Base-by-base conservation (phyloP, 2,329 filamentous ascomycete genomes). In the Colletotrichum theobromicola region DNA sequence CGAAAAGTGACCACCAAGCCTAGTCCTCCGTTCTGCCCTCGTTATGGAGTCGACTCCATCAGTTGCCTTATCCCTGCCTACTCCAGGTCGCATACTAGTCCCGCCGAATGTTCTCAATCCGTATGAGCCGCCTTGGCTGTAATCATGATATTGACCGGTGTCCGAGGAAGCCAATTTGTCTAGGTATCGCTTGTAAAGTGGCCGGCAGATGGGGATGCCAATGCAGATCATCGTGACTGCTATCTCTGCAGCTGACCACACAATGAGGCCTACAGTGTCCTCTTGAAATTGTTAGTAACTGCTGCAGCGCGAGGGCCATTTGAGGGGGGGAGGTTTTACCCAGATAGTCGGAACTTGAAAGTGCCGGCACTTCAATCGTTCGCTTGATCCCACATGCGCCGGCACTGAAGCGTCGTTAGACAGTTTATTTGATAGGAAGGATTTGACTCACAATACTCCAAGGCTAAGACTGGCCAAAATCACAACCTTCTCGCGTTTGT, bases 191-290 rank as follows among this genome's bases (percentile, higher is more conserved):
- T 55, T 76, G 72, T 85, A 86, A 0, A 85, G 77, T 0, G 84
- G 84, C 1, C 83, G 79, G 7, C 84, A 81, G 4, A 84, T 81
- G 2, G 84, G 83, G 5, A 86, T 84, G 7, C 81, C 82, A 34
- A 84, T 82, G 76, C 84, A 85, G 18, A 85, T 78, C 67, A 70
- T 70, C 12, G 83, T 82, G 7, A 84, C 82, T 7, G 83, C 78
- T 21, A 84, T 81, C 64, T 86, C 84, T 46, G 83, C 83, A 2
- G 81, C 81, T 0, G 82, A 81, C 84, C 84, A 86, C 10, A 81
- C 79, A 13, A 84, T 82, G 13, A 84, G 79, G 1, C 77, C 78
- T 2, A 84, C 82, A 8, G 81, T 83, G 57, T 82, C 82, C 65
- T 80, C 82, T 82, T 57, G 24, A 77, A 42, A 78, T 69, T 4